phyloP scores from a whole-genome alignment of 2,329 filamentous ascomycete species.

The Fusarium robinianum region DNA sequence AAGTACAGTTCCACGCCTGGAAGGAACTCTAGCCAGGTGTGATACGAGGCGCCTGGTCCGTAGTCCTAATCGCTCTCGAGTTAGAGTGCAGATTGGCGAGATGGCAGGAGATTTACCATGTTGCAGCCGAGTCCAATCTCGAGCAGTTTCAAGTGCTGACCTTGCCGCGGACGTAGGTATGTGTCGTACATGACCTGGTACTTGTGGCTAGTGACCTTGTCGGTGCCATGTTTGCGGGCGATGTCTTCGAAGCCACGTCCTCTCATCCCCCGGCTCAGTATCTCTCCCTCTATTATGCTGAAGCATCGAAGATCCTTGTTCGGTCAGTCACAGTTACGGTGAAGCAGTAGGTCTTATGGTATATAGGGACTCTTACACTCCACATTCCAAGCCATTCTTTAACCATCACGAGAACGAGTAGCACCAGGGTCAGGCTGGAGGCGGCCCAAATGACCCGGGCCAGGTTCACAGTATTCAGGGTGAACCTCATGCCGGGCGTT shows the following conservation, averaged over 20 bases:
- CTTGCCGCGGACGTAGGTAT: constrained; percentile 41
- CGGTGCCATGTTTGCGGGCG: constrained; percentile 43
- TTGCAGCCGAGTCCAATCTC: constrained; percentile 49
- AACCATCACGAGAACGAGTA: not conserved
- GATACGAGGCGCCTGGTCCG: constrained; percentile 45
- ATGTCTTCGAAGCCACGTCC: constrained; percentile 30
- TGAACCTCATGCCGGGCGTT: no score
- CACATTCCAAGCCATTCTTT: no score
- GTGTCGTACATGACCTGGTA: constrained; percentile 50
- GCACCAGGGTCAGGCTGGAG: not conserved
- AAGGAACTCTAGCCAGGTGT: constrained; percentile 48
- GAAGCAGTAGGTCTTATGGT: no score
- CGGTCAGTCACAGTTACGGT: no score
- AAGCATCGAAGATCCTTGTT: no score
- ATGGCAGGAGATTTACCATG: constrained; percentile 34
- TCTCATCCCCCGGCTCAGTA: no score
- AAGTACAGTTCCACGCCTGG: constrained; percentile 47
- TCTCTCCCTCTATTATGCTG: no score
- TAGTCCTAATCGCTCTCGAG: constrained; percentile 32
- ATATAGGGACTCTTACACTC: no score
- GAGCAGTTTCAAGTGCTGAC: constrained; percentile 45
- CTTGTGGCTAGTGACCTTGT: constrained; percentile 46
- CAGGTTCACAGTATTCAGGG: no score
- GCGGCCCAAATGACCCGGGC: not conserved
- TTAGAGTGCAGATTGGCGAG: not conserved